Evolutionary conservation across 768 basidiomycete species (phyloP).

Genomic region (Clitopilus hobsonii): DNA sequence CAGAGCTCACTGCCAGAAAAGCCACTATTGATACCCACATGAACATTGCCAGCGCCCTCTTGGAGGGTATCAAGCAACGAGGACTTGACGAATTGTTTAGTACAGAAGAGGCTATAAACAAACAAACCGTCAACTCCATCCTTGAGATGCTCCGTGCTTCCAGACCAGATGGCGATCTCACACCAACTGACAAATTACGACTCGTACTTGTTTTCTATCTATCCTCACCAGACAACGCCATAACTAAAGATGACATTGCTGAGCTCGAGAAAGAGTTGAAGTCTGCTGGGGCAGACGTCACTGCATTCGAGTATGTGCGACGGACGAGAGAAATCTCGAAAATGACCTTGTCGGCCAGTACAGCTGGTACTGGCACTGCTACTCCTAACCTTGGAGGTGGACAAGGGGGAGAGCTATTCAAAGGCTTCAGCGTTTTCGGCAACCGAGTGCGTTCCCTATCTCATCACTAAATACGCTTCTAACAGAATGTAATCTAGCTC

Average conservation of each 20-base stretch:
- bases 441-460: slow-evolving; percentile 57
- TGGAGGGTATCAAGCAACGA: slow-evolving; percentile 93
- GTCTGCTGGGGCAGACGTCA: slow-evolving; percentile 71
- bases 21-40: slow-evolving; percentile 97
- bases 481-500: slow-evolving; percentile 43
- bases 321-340: slow-evolving; percentile 86
- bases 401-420: slow-evolving; percentile 84
- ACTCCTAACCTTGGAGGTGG: slow-evolving; percentile 66
- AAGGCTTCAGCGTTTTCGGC: slow-evolving; percentile 89
- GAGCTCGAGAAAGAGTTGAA: slow-evolving; percentile 89
- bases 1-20: slow-evolving; percentile 94
- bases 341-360: slow-evolving; percentile 72
- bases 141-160: slow-evolving; percentile 83
- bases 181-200: slow-evolving; percentile 82
- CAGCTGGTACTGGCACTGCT: slow-evolving; percentile 51
- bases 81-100: slow-evolving; percentile 97
- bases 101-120: slow-evolving; percentile 85
- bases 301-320: slow-evolving; percentile 90
- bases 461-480: slow-evolving; percentile 1
- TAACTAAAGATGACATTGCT: slow-evolving; percentile 83
- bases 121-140: slow-evolving; percentile 80
- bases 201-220: slow-evolving; percentile 95
- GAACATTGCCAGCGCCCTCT: slow-evolving; percentile 94
- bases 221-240: slow-evolving; percentile 72
- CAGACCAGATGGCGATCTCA: slow-evolving; percentile 61